Evolutionary conservation across 768 basidiomycete species (phyloP), one percentile per base, ranked within the genome.

Genomic region (Gymnopilus dilepis): DNA sequence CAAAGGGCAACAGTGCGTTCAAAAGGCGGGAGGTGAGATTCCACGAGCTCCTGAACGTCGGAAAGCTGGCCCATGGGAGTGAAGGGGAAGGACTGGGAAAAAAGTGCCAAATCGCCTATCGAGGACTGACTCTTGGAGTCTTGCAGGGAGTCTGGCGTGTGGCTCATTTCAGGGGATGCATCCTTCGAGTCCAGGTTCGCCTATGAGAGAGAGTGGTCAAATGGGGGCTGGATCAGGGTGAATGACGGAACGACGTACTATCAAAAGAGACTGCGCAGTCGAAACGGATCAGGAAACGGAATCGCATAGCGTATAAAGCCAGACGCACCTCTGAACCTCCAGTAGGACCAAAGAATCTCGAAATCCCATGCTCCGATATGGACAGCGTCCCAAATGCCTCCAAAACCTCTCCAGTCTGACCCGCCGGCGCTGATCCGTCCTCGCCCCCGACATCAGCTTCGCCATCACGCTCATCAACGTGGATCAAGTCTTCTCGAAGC

Each of bases 271-370:
- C 73, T 73, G 61, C 26, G 22, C 41, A 56, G 43, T 59, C 8
- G 21, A 40, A 48, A 48, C 37, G 58, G 30, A 51, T 40, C 26
- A 34, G 34, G 26, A 42, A 41, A 22, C 47, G 21, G 13, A 64
- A 47, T 61, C 38, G 52, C 48, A 22, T 51, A 17, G 31, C 31
- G 34, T 41, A 28, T 56, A 56, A 54, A 61, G 48, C 31, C 19
- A 54, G 56, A 77, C 86, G 61, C 64, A 89, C 88, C 80, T 90
- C 87, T 50, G 83, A 81, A 31, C 88, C 88, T 13, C 86, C 89
- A 1, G 87, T 87, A 2, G 85, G 86, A 1, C 86, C 86, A 77
- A 87, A 87, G 69, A 87, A 88, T 57, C 82, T 76, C n/a, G 85
- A 82, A 47, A 84, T 80, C 0, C 86, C 86, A 64, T 84, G 79